Evolutionary conservation across 2,329 filamentous ascomycete genomes (phyloP).

Genomic region (Arthrobotrys sinensis): DNA sequence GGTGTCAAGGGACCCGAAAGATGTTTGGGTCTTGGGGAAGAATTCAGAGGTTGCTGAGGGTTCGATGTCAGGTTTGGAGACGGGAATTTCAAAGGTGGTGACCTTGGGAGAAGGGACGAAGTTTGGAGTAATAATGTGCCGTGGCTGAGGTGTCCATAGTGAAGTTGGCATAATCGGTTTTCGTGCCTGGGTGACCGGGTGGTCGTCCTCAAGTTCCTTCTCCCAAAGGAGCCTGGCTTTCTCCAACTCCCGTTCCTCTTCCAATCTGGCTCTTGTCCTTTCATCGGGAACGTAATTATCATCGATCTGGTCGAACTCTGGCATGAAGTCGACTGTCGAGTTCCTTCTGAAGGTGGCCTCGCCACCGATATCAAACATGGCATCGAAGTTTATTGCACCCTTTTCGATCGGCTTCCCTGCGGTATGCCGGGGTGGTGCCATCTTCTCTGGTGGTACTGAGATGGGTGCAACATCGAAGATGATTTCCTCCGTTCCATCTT

Average conservation of each 20-base stretch:
- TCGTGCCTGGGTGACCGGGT: constrained; percentile 45
- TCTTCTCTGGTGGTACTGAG: constrained; percentile 52
- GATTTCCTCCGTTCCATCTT: constrained; percentile 58
- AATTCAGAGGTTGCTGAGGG: constrained; percentile 29
- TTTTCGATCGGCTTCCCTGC: constrained; percentile 53
- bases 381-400: constrained; percentile 52
- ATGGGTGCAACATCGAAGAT: constrained; percentile 52
- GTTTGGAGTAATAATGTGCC: constrained; percentile 56
- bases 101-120: constrained; percentile 45
- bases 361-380: constrained; percentile 58
- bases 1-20: constrained; percentile 48
- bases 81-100: constrained; percentile 44
- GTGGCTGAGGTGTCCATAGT: constrained; percentile 51
- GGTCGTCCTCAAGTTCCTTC: constrained; percentile 54
- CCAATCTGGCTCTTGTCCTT: constrained; percentile 47
- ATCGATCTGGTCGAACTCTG: constrained; percentile 59
- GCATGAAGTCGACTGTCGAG: constrained; percentile 53
- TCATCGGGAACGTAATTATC: constrained; percentile 57
- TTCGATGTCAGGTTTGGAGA: constrained; percentile 36
- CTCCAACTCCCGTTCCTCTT: constrained; percentile 57
- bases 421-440: constrained; percentile 36
- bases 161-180: constrained; percentile 54
- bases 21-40: constrained; percentile 52
- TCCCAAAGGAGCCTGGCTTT: constrained; percentile 53
- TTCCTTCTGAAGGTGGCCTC: constrained; percentile 39